phyloP scores from a whole-genome alignment of 2,329 filamentous ascomycete species.

The Claviceps digitariae region DNA sequence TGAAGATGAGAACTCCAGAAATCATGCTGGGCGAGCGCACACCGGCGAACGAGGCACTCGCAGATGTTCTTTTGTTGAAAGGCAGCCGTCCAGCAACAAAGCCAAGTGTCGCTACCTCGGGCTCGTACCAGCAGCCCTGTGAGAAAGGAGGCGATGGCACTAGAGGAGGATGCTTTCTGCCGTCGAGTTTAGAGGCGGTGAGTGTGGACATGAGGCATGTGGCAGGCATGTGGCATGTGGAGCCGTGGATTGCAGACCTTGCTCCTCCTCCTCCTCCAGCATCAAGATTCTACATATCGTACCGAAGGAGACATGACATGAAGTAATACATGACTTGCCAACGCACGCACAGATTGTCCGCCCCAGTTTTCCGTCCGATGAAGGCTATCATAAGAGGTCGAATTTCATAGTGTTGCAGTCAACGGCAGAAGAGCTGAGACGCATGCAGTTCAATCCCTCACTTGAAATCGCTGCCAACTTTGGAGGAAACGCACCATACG shows the following conservation, averaged over 20 bases:
- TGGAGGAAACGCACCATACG: too few species aligned
- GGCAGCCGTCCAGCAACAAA: neutral
- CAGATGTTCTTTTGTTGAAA: neutral
- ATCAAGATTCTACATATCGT: too few species aligned
- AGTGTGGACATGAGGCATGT: conserved; percentile 3
- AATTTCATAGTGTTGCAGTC: too few species aligned
- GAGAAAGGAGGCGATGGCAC: neutral
- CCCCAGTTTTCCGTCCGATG: too few species aligned
- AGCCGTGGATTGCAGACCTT: neutral
- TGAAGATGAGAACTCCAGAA: conserved; percentile 95
- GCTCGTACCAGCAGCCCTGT: neutral
- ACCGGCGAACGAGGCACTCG: neutral
- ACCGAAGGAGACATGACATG: too few species aligned
- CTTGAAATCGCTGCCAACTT: too few species aligned
- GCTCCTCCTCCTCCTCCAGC: too few species aligned
- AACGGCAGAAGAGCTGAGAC: too few species aligned
- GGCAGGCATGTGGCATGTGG: neutral
- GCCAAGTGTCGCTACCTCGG: neutral
- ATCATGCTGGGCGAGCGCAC: conserved; percentile 53
- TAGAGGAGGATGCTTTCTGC: conserved; percentile 4
- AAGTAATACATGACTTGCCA: too few species aligned
- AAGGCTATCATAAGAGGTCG: too few species aligned
- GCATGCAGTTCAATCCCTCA: too few species aligned
- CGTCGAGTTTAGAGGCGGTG: conserved; percentile 5
- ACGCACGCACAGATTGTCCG: too few species aligned